phyloP scores from a whole-genome alignment of 2,329 filamentous ascomycete genomes.

The Xylariaceae sp. region DNA sequence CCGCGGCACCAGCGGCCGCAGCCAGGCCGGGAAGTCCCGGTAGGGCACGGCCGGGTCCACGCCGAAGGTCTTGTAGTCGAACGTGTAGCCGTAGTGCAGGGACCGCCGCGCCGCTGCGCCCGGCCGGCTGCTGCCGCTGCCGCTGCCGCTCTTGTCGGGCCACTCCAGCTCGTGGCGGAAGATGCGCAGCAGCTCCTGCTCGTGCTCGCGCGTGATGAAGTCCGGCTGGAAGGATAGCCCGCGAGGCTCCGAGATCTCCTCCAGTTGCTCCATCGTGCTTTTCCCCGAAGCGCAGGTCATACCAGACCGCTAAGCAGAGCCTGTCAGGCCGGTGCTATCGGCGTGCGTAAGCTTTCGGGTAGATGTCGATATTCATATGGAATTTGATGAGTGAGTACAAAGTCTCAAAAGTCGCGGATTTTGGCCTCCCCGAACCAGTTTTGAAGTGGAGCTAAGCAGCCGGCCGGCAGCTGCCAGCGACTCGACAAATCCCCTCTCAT shows the following conservation, averaged over 20 bases:
- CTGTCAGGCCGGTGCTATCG: no score
- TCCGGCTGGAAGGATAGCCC: constrained; percentile 37
- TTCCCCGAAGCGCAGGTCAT: no score
- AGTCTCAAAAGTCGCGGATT: no score
- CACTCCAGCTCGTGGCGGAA: constrained; percentile 39
- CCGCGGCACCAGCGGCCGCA: constrained; percentile 38
- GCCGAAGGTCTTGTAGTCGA: constrained; percentile 51
- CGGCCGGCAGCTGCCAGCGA: no score
- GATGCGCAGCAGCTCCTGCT: constrained; percentile 33
- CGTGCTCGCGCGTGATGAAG: constrained; percentile 39
- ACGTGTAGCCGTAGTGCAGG: constrained; percentile 49
- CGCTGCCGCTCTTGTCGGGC: constrained; percentile 33
- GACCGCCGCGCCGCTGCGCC: constrained; percentile 34
- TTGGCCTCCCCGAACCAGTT: no score
- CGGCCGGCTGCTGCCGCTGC: not conserved
- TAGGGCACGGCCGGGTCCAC: constrained; percentile 43
- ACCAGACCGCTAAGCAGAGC: no score
- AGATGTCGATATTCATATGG: no score
- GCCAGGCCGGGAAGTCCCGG: constrained; percentile 43
- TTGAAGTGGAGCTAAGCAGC: no score
- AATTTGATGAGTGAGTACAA: no score
- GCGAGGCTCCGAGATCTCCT: constrained; percentile 22
- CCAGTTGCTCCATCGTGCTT: constrained; percentile 14
- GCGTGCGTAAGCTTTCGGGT: no score
- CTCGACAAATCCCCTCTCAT: no score